Conservation (phyloP, 2,329 filamentous ascomycete species). For the Nothophoma quercina region DNA sequence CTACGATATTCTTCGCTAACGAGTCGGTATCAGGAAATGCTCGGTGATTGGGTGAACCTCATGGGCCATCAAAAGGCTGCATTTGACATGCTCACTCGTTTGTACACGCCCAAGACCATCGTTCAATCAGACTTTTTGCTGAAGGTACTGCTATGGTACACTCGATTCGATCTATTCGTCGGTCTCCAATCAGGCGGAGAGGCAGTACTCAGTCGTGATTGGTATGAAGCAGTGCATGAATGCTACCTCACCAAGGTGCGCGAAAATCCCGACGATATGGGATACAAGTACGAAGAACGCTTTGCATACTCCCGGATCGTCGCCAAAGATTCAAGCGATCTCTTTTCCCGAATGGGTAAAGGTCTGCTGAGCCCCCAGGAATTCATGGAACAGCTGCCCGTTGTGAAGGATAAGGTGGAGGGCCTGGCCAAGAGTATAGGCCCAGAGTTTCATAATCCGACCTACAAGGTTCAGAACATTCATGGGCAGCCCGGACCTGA, state of each 20-base stretch:
- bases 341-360: conserved; percentile 74
- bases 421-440: conserved; percentile 63
- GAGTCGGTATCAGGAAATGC: conserved; percentile 72
- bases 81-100: conserved; percentile 76
- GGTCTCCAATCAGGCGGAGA: conserved; percentile 82
- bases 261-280: conserved; percentile 67
- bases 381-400: conserved; percentile 68
- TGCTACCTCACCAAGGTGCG: conserved; percentile 68
- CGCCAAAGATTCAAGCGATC: conserved; percentile 78
- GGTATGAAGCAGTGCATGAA: conserved; percentile 73
- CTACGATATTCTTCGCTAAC: conserved; percentile 11
- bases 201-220: conserved; percentile 76
- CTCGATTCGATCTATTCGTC: conserved; percentile 84
- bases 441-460: conserved; percentile 66
- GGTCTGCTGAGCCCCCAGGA: conserved; percentile 69
- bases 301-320: conserved; percentile 74
- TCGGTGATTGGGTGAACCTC: conserved; percentile 94
- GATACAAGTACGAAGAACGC: conserved; percentile 71
- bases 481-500: conserved; percentile 63
- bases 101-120: conserved; percentile 80
- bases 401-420: conserved; percentile 53
- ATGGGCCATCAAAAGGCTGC: conserved; percentile 93
- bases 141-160: conserved; percentile 86
- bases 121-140: conserved; percentile 74
- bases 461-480: conserved; percentile 70